Evolutionary conservation across 805 yeast genomes (phyloP).

Genomic region (Pichia cephalocereana): DNA sequence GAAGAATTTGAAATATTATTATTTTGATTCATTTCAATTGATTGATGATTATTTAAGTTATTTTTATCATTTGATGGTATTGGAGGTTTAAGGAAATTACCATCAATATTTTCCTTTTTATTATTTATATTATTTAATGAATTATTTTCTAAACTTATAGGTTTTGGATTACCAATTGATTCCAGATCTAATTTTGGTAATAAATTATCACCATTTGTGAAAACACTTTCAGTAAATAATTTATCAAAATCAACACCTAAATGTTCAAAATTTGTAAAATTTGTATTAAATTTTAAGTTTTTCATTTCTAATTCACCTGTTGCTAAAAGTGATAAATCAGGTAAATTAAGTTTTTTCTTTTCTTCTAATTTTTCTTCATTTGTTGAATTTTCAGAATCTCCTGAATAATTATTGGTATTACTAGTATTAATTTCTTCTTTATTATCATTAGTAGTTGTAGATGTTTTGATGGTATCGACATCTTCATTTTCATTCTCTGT

Average conservation of each 20-base stretch:
- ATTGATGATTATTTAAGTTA: too few species aligned
- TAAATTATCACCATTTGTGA: conserved; percentile 13
- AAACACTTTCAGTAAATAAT: conserved; percentile 20
- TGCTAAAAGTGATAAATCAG: conserved; percentile 5
- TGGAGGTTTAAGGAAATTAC: not conserved
- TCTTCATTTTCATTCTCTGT: not conserved
- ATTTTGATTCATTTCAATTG: not conserved
- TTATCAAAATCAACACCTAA: conserved; percentile 15
- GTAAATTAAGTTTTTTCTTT: not conserved
- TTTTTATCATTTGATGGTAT: not conserved
- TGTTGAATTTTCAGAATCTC: not conserved
- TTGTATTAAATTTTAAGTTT: not conserved
- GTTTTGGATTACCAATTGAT: not conserved
- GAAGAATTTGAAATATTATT: not conserved
- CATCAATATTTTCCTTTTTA: not conserved
- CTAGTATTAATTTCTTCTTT: not conserved
- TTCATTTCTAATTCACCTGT: not conserved
- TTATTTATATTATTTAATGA: not conserved
- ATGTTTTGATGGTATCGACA: too few species aligned
- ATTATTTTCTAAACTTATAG: too few species aligned
- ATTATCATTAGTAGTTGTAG: too few species aligned
- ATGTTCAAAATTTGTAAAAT: conserved; percentile 3
- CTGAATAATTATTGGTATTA: not conserved
- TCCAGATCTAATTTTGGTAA: conserved; percentile 14
- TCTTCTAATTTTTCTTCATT: not conserved